Evolutionary conservation across 257 asterid species (phyloP).

Genomic region (Solanum megistacrolobum): DNA sequence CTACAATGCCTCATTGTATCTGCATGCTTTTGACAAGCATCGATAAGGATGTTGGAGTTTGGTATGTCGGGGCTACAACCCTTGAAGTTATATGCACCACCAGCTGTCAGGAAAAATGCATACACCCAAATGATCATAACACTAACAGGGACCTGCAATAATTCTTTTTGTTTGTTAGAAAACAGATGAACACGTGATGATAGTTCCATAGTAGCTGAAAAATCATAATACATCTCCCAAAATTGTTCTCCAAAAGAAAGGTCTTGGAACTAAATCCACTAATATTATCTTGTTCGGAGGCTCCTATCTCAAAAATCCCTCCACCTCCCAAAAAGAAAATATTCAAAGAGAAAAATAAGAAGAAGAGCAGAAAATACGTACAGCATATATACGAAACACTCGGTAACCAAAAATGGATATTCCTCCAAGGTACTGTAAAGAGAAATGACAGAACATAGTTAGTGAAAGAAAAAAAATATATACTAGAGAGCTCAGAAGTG

Average conservation of each 20-base stretch:
- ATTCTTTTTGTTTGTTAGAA: neutral
- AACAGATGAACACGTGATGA: neutral
- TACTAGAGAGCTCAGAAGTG: neutral
- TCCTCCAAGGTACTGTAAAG: conserved; percentile 75
- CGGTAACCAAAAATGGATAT: conserved; percentile 71
- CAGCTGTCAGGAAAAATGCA: conserved; percentile 87
- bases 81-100: conserved; percentile 89
- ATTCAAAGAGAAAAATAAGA: neutral
- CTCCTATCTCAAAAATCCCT: neutral
- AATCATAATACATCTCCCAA: neutral
- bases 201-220: neutral
- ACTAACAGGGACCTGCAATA: conserved; percentile 83
- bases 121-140: conserved; percentile 84
- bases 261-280: neutral
- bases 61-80: conserved; percentile 86
- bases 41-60: conserved; percentile 73
- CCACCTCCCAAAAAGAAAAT: neutral
- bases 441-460: neutral
- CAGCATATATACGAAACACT: conserved; percentile 77
- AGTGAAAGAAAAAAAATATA: neutral
- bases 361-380: conserved; percentile 13
- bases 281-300: neutral
- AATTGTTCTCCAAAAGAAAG: neutral
- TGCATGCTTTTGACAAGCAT: conserved; percentile 80
- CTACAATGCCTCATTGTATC: conserved; percentile 95